These are phyloP conservation scores for Eutypa lata DNA, from an alignment of 2,329 filamentous ascomycete species.

Conservation along the genomic window DNA sequence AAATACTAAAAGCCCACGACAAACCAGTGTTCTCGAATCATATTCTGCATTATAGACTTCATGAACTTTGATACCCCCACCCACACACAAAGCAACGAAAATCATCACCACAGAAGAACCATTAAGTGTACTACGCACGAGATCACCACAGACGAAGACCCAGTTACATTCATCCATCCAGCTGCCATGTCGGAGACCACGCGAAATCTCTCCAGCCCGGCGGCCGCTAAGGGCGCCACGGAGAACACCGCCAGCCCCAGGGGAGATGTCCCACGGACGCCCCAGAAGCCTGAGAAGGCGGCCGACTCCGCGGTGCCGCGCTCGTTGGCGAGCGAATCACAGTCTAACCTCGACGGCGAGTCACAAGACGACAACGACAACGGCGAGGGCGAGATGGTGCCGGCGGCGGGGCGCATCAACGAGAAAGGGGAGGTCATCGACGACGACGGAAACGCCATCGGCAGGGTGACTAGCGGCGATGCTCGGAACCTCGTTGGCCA, in stretches of 20 bases:
- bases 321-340: constrained; percentile 24
- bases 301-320: constrained; percentile 20
- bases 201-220: constrained; percentile 9
- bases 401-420: constrained; percentile 41
- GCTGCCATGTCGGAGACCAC: constrained; percentile 23
- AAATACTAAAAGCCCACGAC: constrained; percentile 10
- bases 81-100: constrained; percentile 11
- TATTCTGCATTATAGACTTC: constrained; percentile 1
- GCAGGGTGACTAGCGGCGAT: constrained; percentile 33
- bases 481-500: constrained; percentile 25
- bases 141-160: constrained; percentile 21
- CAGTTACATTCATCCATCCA: constrained; percentile 22
- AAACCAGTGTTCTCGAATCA: not conserved
- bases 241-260: constrained; percentile 8
- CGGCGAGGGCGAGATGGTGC: constrained; percentile 32
- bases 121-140: constrained; percentile 14
- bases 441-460: constrained; percentile 48
- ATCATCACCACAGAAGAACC: constrained; percentile 9
- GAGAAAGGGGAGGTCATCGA: constrained; percentile 55
- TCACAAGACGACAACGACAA: constrained; percentile 11
- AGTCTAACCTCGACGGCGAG: constrained; percentile 9
- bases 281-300: not conserved
- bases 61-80: constrained; percentile 13
- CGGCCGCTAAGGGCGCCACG: constrained; percentile 12
- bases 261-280: not conserved